A percentile compares a stretch with the other conserved stretches of the same genome.
These are phyloP conservation scores for Lactarius hatsudake DNA, from an alignment of 768 basidiomycete species.

Conservation along the genomic window DNA sequence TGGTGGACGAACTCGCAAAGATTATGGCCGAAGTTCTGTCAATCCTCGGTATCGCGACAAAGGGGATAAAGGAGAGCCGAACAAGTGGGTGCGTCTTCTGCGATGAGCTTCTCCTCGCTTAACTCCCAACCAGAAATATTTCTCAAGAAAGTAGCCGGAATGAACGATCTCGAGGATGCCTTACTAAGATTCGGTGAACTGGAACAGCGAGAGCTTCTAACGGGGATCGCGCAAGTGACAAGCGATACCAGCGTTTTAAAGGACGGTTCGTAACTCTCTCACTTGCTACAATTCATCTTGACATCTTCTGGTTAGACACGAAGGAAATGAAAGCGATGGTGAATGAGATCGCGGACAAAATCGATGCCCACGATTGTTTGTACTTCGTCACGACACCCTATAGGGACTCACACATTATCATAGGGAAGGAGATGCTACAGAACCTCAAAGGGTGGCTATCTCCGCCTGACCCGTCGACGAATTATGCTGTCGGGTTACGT, in stretches of 20 bases:
- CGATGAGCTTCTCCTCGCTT: neutral
- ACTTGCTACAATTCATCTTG: neutral
- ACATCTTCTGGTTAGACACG: neutral
- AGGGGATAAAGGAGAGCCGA: neutral
- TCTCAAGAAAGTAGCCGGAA: neutral
- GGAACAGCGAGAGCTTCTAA: neutral
- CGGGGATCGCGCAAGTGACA: neutral
- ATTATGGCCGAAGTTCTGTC: neutral
- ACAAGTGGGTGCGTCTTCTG: neutral
- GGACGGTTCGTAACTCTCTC: neutral
- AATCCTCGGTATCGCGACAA: neutral
- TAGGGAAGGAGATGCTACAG: neutral
- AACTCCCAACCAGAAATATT: neutral
- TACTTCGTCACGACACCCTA: neutral
- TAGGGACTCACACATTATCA: neutral
- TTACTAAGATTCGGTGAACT: neutral
- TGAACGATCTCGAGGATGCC: neutral
- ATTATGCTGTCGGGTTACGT: neutral
- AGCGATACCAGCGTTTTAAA: neutral
- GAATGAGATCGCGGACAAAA: neutral
- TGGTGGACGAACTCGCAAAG: neutral
- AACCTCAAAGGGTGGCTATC: neutral
- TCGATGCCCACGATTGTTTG: neutral
- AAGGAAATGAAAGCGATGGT: neutral
- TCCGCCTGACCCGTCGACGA: neutral